Base-by-base conservation (phyloP, 2,329 filamentous ascomycete genomes). In the Uncinocarpus reesii region DNA sequence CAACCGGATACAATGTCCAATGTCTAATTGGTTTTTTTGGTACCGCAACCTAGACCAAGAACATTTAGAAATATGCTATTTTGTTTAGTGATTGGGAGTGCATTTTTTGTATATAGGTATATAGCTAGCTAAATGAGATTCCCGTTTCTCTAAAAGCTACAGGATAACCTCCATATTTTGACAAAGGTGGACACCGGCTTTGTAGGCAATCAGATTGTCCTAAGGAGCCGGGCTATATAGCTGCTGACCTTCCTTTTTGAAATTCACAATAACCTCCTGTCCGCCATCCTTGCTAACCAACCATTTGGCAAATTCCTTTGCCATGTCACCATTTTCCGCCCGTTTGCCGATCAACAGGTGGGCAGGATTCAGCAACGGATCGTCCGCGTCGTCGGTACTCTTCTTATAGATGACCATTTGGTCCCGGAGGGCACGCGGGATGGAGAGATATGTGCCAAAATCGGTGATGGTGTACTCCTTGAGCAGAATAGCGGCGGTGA, bases 401-500 rank as follows among this genome's bases (percentile, higher is more conserved):
- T 35, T 32, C 46, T 53, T 54, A 49, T 56, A 57, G 44, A 71
- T 58, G 4, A 55, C 55, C 1, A 66, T 60, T 36, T 63, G 51
- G 29, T 66, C 61, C 3, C 60, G 56, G 7, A 71, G 50, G 1
- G 56, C 56, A 6, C 52, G 32, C 7, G 62, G 55, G 6, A 73
- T 54, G 2, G 68, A 69, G 2, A 72, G 56, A 24, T 65, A 69
- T 0, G 72, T 74, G 1, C 71, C 71, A 2, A 64, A 58, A 48
- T 75, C 71, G 0, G 69, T 73, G 42, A 74, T 58, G 0, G 70
- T 74, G 52, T 74, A 73, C 50, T 74, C 70, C 0, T 66, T 55
- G 2, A 73, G 57, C 1, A 60, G 49, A 29, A 65, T 66, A 0
- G 71, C 69, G 0, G 67, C 66, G 0, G 58, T 65, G 2, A 75